Percentiles rank a stretch among this genome's conserved stretches.
phyloP scores from a whole-genome alignment of 306 rosid species.

The Pachyrhizus erosus region DNA sequence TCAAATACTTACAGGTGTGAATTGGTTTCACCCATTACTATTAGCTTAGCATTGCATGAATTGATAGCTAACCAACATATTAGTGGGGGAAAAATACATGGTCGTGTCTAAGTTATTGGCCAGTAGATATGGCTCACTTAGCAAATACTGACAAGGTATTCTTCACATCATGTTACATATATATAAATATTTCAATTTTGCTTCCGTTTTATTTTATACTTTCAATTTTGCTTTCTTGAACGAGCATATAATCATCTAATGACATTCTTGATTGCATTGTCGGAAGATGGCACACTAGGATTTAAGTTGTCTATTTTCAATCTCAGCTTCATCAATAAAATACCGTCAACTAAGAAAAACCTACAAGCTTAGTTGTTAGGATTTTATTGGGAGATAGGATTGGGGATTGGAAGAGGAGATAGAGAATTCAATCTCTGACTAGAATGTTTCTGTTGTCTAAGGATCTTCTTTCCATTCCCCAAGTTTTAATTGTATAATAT shows the following conservation, averaged over 20 bases:
- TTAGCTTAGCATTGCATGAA: conserved; percentile 42
- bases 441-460: not conserved
- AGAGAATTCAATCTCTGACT: not conserved
- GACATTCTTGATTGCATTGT: not conserved
- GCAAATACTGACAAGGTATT: conserved; percentile 24
- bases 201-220: not conserved
- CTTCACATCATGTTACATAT: conserved; percentile 23
- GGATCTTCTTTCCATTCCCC: not conserved
- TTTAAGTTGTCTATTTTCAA: not conserved
- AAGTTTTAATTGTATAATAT: not conserved
- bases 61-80: conserved; percentile 37
- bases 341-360: not conserved
- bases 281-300: not conserved
- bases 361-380: not conserved
- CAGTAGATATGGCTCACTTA: conserved; percentile 31
- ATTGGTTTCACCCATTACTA: conserved; percentile 23
- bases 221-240: not conserved
- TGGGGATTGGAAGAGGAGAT: not conserved
- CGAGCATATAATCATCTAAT: not conserved
- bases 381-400: not conserved
- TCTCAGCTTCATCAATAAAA: not conserved
- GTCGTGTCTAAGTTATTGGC: conserved; percentile 24
- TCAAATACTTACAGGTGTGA: conserved; percentile 41
- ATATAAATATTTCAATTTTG: not conserved
- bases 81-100: not conserved